A percentile compares a stretch with the other conserved stretches of the same genome.
phyloP scores from a whole-genome alignment of 1,284 basidiomycete genomes.

The Puccinia horiana region DNA sequence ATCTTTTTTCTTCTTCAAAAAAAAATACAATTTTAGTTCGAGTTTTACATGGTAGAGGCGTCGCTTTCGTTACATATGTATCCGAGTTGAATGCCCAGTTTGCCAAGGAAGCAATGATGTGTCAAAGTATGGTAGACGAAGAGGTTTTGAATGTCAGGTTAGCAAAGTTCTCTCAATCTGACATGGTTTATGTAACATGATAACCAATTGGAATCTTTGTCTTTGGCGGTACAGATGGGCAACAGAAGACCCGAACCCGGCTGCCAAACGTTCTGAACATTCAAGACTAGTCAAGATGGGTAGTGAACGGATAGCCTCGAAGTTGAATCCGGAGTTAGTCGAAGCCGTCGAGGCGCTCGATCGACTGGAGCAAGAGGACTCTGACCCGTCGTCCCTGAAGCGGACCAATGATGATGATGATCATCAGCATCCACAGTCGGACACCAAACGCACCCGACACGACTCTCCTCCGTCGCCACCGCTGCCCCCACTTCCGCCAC shows the following conservation, averaged over 20 bases:
- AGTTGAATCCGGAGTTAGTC: conserved; percentile 79
- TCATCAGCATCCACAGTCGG: conserved; percentile 50
- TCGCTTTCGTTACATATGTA: conserved; percentile 95
- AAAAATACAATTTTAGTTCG: conserved; percentile 71
- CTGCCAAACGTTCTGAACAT: conserved; percentile 79
- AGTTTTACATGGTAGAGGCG: conserved; percentile 87
- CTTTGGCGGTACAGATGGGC: conserved; percentile 67
- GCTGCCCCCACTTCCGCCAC: conserved; percentile 18
- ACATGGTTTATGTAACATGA: background rate
- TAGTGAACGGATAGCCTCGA: conserved; percentile 71
- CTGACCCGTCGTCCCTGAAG: background rate
- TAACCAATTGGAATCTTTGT: background rate
- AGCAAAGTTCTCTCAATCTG: conserved; percentile 45
- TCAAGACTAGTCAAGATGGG: conserved; percentile 76
- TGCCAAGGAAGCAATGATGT: conserved; percentile 98
- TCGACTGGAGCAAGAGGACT: conserved; percentile 47
- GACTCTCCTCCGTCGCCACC: background rate
- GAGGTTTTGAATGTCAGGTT: conserved; percentile 92
- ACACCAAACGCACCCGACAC: conserved; percentile 47
- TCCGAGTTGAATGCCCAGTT: conserved; percentile 86
- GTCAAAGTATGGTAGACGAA: conserved; percentile 94
- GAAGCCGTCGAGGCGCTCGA: conserved; percentile 65
- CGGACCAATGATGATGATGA: conserved; percentile 48
- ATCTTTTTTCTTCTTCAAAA: conserved; percentile 42
- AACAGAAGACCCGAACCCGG: conserved; percentile 92